Evolutionary conservation across 805 yeast species (phyloP), one percentile per base, ranked within the genome.

Genomic region (Candida pseudoglaebosa): DNA sequence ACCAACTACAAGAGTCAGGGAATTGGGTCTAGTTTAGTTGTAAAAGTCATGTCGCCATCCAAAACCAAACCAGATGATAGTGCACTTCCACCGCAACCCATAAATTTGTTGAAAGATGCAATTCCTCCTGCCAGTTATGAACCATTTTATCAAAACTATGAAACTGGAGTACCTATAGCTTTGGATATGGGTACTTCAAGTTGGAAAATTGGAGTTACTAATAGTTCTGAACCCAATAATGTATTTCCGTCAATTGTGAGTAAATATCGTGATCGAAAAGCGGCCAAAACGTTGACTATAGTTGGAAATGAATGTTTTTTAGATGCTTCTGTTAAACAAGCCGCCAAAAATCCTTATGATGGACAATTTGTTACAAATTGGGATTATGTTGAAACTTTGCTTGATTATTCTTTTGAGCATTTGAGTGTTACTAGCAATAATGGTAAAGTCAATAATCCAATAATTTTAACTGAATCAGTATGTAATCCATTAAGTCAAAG

Each of bases 351-450:
- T 4, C 96, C 97, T 0, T 91, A 76, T 54, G 99, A 93, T 58
- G 96, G 95, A 0, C 76, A 86, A 4, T 65, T 88, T 48, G 69
- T 93, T 24, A 82, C 95, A 18, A 95, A 90, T 57, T 95, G 98
- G 98, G 98, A 93, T 41, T 76, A 82, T 41, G 74, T 83, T 2
- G 99, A 93, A 56, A 75, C 72, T 41, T 75, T 91, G 37, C 56
- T 93, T 36, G 98, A 91, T 59, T 93, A 89, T 54, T 70, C 89
- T 0, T 83, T 93, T 55, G 75, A 78, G 43, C 95, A 87, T 57
- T 53, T 91, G 34, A 84, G 91, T 3, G 93, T 88, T 2, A 42
- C 60, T 1, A 53, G 67, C 37, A 38, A 50, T 28, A 59, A 56
- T 43, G 76, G 77, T 1, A 56, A 68, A 2, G 78, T 90, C 3